Evolutionary conservation across 2,329 filamentous ascomycete genomes (phyloP).

Genomic region (Colletotrichum sojae): DNA sequence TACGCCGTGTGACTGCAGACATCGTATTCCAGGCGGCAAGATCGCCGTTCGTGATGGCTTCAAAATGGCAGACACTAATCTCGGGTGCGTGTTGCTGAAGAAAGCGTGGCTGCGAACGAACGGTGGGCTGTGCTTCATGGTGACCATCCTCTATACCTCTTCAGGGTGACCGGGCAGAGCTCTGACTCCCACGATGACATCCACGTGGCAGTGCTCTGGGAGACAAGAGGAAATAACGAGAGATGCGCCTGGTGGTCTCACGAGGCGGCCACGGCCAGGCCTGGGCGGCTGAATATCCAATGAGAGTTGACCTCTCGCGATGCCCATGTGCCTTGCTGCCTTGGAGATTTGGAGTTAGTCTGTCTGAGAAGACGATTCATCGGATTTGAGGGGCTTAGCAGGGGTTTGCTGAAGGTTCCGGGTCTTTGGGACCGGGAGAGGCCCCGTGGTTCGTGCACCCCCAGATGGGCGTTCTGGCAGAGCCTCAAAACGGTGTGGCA

Average conservation of each 20-base stretch:
- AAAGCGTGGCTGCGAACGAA: not conserved
- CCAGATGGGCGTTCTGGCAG: constrained; percentile 2
- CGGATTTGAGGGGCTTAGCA: constrained; percentile 3
- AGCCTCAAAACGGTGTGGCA: constrained; percentile 16
- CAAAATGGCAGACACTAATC: not conserved
- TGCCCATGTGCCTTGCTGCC: constrained; percentile 21
- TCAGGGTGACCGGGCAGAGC: not conserved
- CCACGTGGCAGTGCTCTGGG: not conserved
- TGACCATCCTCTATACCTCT: not conserved
- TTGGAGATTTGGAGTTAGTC: constrained; percentile 1
- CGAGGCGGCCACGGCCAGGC: not conserved
- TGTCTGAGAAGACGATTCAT: constrained; percentile 13
- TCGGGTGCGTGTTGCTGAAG: not conserved
- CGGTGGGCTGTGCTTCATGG: not conserved
- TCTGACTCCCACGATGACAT: not conserved
- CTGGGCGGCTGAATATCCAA: not conserved
- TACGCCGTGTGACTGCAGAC: not conserved
- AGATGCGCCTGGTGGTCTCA: not conserved
- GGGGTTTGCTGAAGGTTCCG: constrained; percentile 25
- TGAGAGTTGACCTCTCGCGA: not conserved
- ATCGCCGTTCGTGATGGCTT: not conserved
- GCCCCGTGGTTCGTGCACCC: constrained; percentile 12
- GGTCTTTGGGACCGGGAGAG: constrained; percentile 8
- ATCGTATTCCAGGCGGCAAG: not conserved
- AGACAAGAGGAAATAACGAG: no score